phyloP scores from a whole-genome alignment of 768 basidiomycete genomes.

The Boletus coccyginus region DNA sequence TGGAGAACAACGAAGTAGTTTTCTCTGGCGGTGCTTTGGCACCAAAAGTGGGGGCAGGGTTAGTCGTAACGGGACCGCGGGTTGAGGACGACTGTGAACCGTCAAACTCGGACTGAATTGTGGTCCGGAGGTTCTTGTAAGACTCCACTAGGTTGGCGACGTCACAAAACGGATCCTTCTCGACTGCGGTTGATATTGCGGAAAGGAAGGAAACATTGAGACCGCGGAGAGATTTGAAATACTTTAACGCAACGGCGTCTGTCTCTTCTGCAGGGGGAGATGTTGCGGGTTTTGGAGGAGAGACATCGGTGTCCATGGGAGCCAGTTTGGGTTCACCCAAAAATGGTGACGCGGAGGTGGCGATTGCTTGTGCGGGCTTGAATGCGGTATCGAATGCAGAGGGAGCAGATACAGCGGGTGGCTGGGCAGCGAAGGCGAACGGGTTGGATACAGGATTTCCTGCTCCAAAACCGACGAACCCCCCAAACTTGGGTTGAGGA shows the following conservation, averaged over 20 bases:
- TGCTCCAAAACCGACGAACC: slow-evolving; percentile 53
- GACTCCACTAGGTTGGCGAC: slow-evolving; percentile 51
- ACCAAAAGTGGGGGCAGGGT: slow-evolving; percentile 12
- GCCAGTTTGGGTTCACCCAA: not conserved
- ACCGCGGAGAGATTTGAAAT: slow-evolving; percentile 70
- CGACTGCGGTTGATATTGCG: slow-evolving; percentile 55
- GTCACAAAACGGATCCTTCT: slow-evolving; percentile 71
- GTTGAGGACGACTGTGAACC: slow-evolving; percentile 12
- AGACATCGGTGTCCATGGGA: slow-evolving; percentile 29
- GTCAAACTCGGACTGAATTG: slow-evolving; percentile 58
- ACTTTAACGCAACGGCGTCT: slow-evolving; percentile 43
- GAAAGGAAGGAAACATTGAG: slow-evolving; percentile 65
- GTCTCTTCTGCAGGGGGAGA: slow-evolving; percentile 26
- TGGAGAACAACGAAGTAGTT: slow-evolving; percentile 14
- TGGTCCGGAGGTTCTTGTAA: slow-evolving; percentile 55
- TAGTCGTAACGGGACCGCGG: slow-evolving; percentile 5
- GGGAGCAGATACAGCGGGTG: slow-evolving; percentile 14
- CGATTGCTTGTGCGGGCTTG: slow-evolving; percentile 11
- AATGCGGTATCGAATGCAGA: slow-evolving; percentile 7
- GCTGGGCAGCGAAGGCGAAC: slow-evolving; percentile 41
- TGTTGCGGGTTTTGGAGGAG: slow-evolving; percentile 15
- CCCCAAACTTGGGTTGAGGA: slow-evolving; percentile 44
- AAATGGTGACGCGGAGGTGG: slow-evolving; percentile 23
- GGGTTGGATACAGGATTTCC: slow-evolving; percentile 28
- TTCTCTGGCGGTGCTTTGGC: slow-evolving; percentile 16